Percentiles rank a stretch among this genome's conserved stretches.
phyloP scores from a whole-genome alignment of 768 basidiomycete species.

The Tylopilus sp. region DNA sequence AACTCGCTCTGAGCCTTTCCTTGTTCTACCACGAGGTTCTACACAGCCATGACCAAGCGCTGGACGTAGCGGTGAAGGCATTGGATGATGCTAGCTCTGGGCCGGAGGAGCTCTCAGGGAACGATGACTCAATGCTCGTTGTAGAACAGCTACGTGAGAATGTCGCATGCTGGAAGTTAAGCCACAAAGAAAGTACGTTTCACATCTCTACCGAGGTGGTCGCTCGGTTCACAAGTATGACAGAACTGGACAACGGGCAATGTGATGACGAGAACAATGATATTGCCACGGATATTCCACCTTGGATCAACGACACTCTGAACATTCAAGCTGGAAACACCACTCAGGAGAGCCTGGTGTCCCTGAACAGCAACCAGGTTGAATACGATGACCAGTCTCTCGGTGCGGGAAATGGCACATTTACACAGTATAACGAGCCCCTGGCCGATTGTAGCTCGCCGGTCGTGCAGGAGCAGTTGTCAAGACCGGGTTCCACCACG shows the following conservation, averaged over 20 bases:
- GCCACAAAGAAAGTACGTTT: neutral
- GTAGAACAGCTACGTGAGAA: neutral
- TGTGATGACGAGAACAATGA: neutral
- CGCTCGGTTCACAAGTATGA: too few species aligned
- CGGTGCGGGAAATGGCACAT: too few species aligned
- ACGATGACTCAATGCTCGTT: neutral
- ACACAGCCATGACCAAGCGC: neutral
- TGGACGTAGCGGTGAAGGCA: neutral
- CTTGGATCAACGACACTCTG: neutral
- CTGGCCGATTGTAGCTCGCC: too few species aligned
- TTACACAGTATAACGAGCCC: too few species aligned
- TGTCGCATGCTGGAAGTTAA: neutral
- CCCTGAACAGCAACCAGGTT: neutral
- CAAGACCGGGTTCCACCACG: too few species aligned
- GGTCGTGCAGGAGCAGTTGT: too few species aligned
- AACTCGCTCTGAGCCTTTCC: neutral
- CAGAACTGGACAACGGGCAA: too few species aligned
- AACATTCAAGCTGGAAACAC: neutral
- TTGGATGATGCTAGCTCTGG: neutral
- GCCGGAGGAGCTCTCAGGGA: neutral
- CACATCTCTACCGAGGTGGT: too few species aligned
- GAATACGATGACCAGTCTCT: neutral
- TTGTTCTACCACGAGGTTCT: neutral
- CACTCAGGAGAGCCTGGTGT: neutral
- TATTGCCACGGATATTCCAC: neutral